A percentile compares a stretch with the other conserved stretches of the same genome.
Evolutionary conservation across 2,329 filamentous ascomycete genomes (phyloP).

Genomic region (Canariomyces notabilis): DNA sequence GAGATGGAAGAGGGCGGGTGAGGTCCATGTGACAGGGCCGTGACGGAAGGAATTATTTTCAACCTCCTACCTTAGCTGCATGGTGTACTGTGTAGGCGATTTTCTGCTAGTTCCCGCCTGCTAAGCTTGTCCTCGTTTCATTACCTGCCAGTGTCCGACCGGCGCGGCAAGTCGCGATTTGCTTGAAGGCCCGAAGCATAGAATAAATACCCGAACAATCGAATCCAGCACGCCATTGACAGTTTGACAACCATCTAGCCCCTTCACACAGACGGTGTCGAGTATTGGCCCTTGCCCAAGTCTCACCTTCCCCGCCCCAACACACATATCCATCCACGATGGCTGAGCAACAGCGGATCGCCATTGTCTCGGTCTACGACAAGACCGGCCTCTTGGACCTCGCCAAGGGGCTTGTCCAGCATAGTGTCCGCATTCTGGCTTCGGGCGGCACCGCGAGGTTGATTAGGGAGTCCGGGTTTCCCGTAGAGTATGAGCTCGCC

Average conservation of each 20-base stretch:
- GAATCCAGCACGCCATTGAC: neutral
- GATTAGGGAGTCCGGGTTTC: slow-evolving; percentile 93
- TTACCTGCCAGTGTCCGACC: neutral
- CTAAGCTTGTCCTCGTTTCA: neutral
- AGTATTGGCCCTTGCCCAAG: slow-evolving; percentile 1
- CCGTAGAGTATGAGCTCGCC: slow-evolving; percentile 74
- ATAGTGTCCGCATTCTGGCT: slow-evolving; percentile 87
- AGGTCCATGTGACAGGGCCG: slow-evolving; percentile 2
- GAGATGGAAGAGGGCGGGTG: too few species aligned
- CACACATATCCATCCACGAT: slow-evolving; percentile 26
- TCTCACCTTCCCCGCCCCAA: slow-evolving; percentile 9
- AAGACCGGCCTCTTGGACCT: slow-evolving; percentile 94
- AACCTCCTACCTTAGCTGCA: slow-evolving; percentile 12
- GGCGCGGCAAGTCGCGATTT: neutral
- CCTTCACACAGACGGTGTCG: neutral
- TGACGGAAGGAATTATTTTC: slow-evolving; percentile 10
- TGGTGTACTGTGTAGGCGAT: slow-evolving; percentile 3
- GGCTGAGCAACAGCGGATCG: slow-evolving; percentile 52
- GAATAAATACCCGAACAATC: too few species aligned
- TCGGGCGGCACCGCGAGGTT: slow-evolving; percentile 93
- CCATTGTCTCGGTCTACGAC: slow-evolving; percentile 97
- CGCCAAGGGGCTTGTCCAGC: slow-evolving; percentile 81
- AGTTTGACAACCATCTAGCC: slow-evolving; percentile 1
- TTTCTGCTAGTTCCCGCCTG: neutral
- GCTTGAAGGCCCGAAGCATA: neutral